These are phyloP conservation scores for Ganoderma boninense DNA, from an alignment of 1,284 basidiomycete species.

Conservation along the genomic window DNA sequence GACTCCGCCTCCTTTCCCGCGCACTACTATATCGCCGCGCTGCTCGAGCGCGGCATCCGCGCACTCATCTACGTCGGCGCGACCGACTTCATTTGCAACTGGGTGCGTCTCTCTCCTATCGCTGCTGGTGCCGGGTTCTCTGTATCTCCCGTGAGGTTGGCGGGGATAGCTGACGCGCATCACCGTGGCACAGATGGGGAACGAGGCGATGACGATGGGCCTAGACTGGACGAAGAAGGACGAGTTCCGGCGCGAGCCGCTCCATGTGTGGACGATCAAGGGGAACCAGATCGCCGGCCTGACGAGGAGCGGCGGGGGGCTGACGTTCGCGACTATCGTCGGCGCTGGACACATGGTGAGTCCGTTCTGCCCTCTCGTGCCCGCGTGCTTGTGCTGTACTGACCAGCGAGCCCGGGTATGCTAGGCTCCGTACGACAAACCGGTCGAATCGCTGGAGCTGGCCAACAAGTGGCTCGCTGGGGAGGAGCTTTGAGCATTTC, in stretches of 20 bases:
- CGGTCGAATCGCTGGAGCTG: constrained; percentile 59
- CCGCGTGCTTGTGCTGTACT: not conserved
- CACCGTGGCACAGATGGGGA: constrained; percentile 48
- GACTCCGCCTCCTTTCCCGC: constrained; percentile 55
- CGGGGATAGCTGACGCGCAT: not conserved
- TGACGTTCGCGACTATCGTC: constrained; percentile 70
- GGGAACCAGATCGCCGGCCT: constrained; percentile 58
- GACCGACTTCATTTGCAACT: constrained; percentile 81
- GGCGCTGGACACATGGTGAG: constrained; percentile 60
- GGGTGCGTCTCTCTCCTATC: constrained; percentile 47
- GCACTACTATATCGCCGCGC: constrained; percentile 65
- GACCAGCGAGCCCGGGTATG: no score
- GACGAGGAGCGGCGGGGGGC: constrained; percentile 62
- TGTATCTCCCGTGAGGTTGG: not conserved
- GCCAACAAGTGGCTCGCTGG: constrained; percentile 60
- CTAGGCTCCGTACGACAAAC: constrained; percentile 72
- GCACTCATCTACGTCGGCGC: constrained; percentile 81
- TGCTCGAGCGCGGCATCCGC: constrained; percentile 79
- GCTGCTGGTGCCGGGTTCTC: not conserved
- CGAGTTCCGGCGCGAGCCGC: constrained; percentile 53
- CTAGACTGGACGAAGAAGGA: constrained; percentile 70
- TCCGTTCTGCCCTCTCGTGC: no score
- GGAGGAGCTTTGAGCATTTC: constrained; percentile 37
- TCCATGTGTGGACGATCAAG: constrained; percentile 63
- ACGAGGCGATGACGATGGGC: constrained; percentile 66